Evolutionary conservation across 441 rosid genomes (phyloP).

Genomic region (Populus hybrid): DNA sequence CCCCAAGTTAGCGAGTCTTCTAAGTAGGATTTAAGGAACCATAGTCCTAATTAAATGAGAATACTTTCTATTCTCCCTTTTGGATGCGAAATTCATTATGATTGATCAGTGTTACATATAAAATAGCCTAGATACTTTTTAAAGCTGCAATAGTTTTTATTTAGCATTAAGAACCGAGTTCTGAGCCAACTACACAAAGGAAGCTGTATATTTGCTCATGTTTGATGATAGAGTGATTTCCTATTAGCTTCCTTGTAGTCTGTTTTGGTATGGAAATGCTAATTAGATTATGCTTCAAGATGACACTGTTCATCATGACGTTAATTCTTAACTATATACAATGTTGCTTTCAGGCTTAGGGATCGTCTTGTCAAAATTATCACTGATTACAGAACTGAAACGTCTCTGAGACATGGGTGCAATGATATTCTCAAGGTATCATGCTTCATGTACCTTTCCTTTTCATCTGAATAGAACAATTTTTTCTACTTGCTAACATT

Average conservation of each 20-base stretch:
- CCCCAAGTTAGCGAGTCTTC: background rate
- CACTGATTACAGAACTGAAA: conserved; percentile 97
- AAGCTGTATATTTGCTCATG: background rate
- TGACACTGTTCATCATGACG: background rate
- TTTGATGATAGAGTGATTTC: background rate
- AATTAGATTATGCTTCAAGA: background rate
- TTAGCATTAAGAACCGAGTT: background rate
- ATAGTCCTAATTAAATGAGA: background rate
- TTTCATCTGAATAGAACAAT: background rate
- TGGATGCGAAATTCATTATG: background rate
- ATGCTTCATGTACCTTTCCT: conserved; percentile 8
- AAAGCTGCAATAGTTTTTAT: background rate
- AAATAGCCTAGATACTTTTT: conserved; percentile 1
- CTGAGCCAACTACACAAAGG: background rate
- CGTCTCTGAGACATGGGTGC: conserved; percentile 97
- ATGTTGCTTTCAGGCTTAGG: conserved; percentile 60
- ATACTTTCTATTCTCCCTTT: background rate
- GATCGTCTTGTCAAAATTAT: conserved; percentile 92
- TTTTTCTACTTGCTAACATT: conserved; percentile 13
- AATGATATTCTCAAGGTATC: conserved; percentile 92
- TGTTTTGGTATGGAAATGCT: background rate
- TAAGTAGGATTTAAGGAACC: background rate
- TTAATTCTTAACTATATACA: conserved; percentile 4
- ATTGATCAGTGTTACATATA: background rate
- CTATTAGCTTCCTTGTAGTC: background rate